These are phyloP conservation scores for Syncephalastrum sp. DNA, from an alignment of 371 early-diverging fungal species.

Conservation along the genomic window DNA sequence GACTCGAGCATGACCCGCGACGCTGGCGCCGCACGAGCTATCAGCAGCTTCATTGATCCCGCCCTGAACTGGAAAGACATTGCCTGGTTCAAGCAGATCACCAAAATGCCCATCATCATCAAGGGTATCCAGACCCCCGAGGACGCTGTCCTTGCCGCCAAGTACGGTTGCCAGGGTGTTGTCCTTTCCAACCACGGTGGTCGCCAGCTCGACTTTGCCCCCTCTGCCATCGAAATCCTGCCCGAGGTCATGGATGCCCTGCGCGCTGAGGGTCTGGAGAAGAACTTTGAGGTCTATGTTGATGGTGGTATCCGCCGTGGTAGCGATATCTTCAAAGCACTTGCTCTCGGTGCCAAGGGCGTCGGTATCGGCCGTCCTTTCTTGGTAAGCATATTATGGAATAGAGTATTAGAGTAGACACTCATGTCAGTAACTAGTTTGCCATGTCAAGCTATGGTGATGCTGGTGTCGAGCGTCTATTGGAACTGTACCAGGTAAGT, in stretches of 20 bases:
- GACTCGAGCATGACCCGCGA: slow-evolving; percentile 31
- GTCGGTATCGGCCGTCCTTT: slow-evolving; percentile 92
- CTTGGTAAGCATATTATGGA: slow-evolving; percentile 51
- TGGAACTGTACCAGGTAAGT: slow-evolving; percentile 63
- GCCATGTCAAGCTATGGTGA: slow-evolving; percentile 77
- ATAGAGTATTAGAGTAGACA: slow-evolving; percentile 31
- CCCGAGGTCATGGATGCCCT: slow-evolving; percentile 80
- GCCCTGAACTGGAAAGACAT: slow-evolving; percentile 86
- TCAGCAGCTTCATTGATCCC: slow-evolving; percentile 76
- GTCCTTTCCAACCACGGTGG: slow-evolving; percentile 96
- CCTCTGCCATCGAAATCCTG: slow-evolving; percentile 78
- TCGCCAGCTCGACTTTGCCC: slow-evolving; percentile 86
- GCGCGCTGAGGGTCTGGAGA: slow-evolving; percentile 41
- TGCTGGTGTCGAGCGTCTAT: slow-evolving; percentile 71
- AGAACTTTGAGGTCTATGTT: slow-evolving; percentile 80
- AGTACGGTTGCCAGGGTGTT: slow-evolving; percentile 77
- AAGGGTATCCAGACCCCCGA: slow-evolving; percentile 92
- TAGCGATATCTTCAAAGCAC: slow-evolving; percentile 89
- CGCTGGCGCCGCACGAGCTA: slow-evolving; percentile 75
- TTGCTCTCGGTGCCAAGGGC: slow-evolving; percentile 94
- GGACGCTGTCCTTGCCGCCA: slow-evolving; percentile 86
- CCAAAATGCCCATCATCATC: slow-evolving; percentile 83
- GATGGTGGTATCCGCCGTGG: slow-evolving; percentile 94
- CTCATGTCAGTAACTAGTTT: slow-evolving; percentile 36
- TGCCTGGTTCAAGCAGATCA: slow-evolving; percentile 81